Percentiles rank a stretch among this genome's conserved stretches.
phyloP scores from a whole-genome alignment of 164 flowering plant species.

The Kalanchoe fedtschenkoi region DNA sequence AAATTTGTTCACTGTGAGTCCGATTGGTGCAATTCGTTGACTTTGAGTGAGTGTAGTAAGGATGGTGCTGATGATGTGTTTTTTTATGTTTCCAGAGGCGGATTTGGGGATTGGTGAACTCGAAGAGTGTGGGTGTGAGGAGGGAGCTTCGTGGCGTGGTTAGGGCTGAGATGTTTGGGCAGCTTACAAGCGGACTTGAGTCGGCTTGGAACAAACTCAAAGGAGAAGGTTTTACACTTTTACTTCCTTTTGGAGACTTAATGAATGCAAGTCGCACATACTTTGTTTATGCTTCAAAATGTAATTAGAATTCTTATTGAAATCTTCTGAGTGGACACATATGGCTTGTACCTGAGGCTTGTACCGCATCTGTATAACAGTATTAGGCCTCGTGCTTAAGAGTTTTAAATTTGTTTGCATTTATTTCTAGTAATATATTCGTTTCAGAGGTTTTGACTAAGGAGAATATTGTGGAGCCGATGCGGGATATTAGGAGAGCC shows the following conservation, averaged over 20 bases:
- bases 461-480: constrained; percentile 93
- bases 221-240: constrained; percentile 60
- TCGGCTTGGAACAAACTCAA: constrained; percentile 90
- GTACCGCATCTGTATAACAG: no score
- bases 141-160: constrained; percentile 37
- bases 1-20: not conserved
- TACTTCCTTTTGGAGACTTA: not conserved
- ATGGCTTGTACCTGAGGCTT: no score
- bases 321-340: no score
- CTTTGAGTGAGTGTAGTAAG: not conserved
- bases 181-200: constrained; percentile 79
- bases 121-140: constrained; percentile 20
- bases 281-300: not conserved
- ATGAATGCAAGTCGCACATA: not conserved
- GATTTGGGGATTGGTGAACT: constrained; percentile 58
- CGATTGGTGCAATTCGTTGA: not conserved
- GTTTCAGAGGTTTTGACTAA: constrained; percentile 79
- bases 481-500: constrained; percentile 95
- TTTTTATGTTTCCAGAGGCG: constrained; percentile 25
- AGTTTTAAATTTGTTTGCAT: not conserved
- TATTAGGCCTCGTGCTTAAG: no score
- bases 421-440: not conserved
- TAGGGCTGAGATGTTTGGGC: constrained; percentile 97
- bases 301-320: no score
- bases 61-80: not conserved